Evolutionary conservation across 1,284 basidiomycete genomes (phyloP), one percentile per base, ranked within the genome.

Genomic region (Rugosomyces carneus): DNA sequence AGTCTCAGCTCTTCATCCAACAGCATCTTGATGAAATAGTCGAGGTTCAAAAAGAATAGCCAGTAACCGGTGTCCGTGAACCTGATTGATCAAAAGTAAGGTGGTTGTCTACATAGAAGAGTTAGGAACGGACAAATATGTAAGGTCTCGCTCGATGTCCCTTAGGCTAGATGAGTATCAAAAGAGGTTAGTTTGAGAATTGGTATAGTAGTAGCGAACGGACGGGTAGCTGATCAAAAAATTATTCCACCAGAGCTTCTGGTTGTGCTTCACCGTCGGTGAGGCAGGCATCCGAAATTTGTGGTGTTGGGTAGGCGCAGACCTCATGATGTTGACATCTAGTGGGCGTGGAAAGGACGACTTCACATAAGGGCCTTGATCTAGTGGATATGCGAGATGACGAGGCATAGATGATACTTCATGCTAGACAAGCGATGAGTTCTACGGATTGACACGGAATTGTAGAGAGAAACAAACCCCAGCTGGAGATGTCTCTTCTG

Each of bases 1-100:
- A 63, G 88, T n/a, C n/a, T n/a, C n/a, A n/a, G n/a, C n/a, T n/a
- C n/a, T n/a, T n/a, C n/a, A n/a, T n/a, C n/a, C n/a, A n/a, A n/a
- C n/a, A n/a, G n/a, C n/a, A n/a, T n/a, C n/a, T n/a, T n/a, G n/a
- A n/a, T n/a, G n/a, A n/a, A n/a, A n/a, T n/a, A 86, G 16, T 67
- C 73, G 31, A 82, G 81, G 56, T 86, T 80, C 57, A 87, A 72
- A 60, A 85, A 87, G 9, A 79, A 78, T 54, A 86, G 75, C 80
- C 80, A 85, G 62, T 81, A 78, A 51, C 76, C 80, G 80, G 79
- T n/a, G 67, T 65, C 3, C 42, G 24, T 11, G 44, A 31, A 15
- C 24, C n/a, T n/a, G n/a, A n/a, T n/a, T n/a, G n/a, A n/a, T n/a
- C n/a, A n/a, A n/a, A n/a, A n/a, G n/a, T n/a, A n/a, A n/a, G n/a